Evolutionary conservation across 1,284 basidiomycete species (phyloP).

Genomic region (Ustilago shanxiensis): DNA sequence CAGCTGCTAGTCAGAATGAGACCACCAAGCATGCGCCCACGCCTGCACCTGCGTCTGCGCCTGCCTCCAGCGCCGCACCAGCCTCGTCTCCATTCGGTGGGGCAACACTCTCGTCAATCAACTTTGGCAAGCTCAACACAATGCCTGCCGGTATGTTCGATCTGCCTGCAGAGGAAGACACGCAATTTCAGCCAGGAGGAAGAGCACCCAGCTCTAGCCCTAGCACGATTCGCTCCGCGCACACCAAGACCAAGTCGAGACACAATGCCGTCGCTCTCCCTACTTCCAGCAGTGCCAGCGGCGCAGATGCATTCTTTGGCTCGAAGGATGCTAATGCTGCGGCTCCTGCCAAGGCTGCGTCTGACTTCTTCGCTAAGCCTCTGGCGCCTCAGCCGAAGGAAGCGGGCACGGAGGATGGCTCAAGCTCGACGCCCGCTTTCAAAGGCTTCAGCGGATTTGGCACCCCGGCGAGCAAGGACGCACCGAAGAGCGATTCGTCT

Average conservation of each 20-base stretch:
- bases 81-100: slow-evolving; percentile 26
- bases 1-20: slow-evolving; percentile 3
- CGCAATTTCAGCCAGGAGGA: slow-evolving; percentile 46
- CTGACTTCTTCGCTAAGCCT: slow-evolving; percentile 43
- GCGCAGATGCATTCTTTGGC: slow-evolving; percentile 4
- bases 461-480: slow-evolving; percentile 9
- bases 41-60: not conserved
- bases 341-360: slow-evolving; percentile 17
- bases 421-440: slow-evolving; percentile 7
- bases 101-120: slow-evolving; percentile 16
- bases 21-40: slow-evolving; percentile 10
- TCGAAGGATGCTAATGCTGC: not conserved
- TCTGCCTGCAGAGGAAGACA: slow-evolving; percentile 31
- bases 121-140: slow-evolving; percentile 37
- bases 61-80: slow-evolving; percentile 10
- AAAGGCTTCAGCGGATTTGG: slow-evolving; percentile 37
- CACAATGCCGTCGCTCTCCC: slow-evolving; percentile 31
- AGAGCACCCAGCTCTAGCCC: slow-evolving; percentile 36
- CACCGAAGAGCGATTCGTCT: slow-evolving; percentile 7
- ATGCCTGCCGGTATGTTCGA: slow-evolving; percentile 45
- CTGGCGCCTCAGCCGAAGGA: slow-evolving; percentile 20
- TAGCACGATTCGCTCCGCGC: slow-evolving; percentile 23
- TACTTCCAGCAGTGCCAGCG: slow-evolving; percentile 1
- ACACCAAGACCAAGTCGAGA: slow-evolving; percentile 34
- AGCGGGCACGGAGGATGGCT: not conserved